A percentile compares a stretch with the other conserved stretches of the same genome.
phyloP scores from a whole-genome alignment of 306 rosid genomes.

The Cucurbita argyrosperma region DNA sequence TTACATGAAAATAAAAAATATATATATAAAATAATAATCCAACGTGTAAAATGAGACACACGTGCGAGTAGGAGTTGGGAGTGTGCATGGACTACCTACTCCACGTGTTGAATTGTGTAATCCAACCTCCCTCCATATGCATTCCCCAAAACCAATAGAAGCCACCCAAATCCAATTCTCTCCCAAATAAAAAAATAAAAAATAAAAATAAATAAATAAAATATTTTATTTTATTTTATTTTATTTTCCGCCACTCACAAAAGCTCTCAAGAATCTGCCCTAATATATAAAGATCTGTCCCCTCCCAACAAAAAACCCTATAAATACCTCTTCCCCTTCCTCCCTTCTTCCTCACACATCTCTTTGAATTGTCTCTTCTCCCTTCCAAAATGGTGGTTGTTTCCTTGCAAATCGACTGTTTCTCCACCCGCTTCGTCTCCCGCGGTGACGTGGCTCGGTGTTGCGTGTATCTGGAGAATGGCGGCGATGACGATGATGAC shows the following conservation, averaged over 20 bases:
- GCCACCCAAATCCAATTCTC: not conserved
- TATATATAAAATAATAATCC: not conserved
- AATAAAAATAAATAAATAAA: too few species aligned
- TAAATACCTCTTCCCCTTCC: not conserved
- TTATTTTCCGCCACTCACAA: not conserved
- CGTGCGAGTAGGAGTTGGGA: not conserved
- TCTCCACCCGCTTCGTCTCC: not conserved
- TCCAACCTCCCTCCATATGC: too few species aligned
- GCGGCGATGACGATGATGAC: conserved; percentile 8
- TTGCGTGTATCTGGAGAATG: not conserved
- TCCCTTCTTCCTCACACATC: not conserved
- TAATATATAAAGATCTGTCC: not conserved
- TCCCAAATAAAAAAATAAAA: not conserved
- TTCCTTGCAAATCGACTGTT: not conserved
- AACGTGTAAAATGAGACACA: conserved; percentile 5
- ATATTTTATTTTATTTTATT: not conserved
- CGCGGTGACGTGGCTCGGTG: not conserved
- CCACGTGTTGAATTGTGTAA: conserved; percentile 4
- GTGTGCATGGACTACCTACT: conserved; percentile 3
- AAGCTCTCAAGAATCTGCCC: not conserved
- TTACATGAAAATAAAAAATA: not conserved
- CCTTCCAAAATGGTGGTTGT: not conserved
- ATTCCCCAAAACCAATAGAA: not conserved
- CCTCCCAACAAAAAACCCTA: not conserved
- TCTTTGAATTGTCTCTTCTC: not conserved